These are phyloP conservation scores for Fusarium humuli DNA, from an alignment of 2,329 filamentous ascomycete genomes.

Conservation along the genomic window DNA sequence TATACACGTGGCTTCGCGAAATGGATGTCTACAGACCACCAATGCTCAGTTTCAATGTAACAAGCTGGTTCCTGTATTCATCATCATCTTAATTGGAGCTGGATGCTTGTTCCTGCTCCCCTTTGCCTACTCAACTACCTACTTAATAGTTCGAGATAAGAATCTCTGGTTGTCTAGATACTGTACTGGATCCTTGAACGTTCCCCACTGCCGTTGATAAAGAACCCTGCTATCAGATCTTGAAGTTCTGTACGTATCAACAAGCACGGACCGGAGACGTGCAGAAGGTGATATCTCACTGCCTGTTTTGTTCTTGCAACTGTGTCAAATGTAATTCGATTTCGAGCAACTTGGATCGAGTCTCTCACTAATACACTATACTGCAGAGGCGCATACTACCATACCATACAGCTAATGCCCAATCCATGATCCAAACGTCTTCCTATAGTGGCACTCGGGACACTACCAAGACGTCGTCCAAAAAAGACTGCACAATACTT, in stretches of 20 bases:
- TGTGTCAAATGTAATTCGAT: conserved; percentile 6
- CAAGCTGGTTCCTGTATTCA: neutral
- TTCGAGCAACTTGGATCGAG: conserved; percentile 5
- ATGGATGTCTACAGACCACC: neutral
- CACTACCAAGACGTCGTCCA: conserved; percentile 1
- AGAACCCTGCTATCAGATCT: neutral
- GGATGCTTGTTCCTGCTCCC: neutral
- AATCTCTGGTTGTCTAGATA: neutral
- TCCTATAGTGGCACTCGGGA: neutral
- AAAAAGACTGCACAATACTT: conserved; percentile 1
- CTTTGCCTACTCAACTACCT: neutral
- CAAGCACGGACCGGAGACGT: neutral
- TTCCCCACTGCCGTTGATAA: neutral
- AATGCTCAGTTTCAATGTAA: neutral
- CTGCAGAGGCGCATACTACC: conserved; percentile 1
- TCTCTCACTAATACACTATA: conserved; percentile 12
- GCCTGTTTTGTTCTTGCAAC: neutral
- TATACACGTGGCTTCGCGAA: conserved; percentile 16
- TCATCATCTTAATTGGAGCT: neutral
- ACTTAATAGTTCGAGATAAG: neutral
- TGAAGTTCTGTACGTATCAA: neutral
- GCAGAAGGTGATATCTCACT: neutral
- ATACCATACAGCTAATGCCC: conserved; percentile 2
- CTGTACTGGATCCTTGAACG: neutral
- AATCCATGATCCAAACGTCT: conserved; percentile 11